These are phyloP conservation scores for Sphagnum magellanicum DNA, from an alignment of 228 moss, liverwort and hornwort genomes.

Conservation along the genomic window DNA sequence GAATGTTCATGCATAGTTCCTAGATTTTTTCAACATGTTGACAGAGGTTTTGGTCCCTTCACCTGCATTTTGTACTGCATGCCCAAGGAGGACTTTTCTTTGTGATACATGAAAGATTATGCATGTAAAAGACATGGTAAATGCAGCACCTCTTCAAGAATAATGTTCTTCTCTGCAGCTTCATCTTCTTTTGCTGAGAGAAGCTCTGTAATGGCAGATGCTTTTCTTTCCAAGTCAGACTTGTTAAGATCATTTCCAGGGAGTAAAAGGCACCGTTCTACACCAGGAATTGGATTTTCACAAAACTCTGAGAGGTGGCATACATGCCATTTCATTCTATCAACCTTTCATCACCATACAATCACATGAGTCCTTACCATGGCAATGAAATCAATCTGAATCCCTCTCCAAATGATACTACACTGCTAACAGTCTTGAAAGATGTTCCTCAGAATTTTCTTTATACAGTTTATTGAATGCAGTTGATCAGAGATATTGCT, in stretches of 20 bases:
- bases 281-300: constrained; percentile 53
- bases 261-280: constrained; percentile 54
- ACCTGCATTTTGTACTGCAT: no score
- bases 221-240: constrained; percentile 48
- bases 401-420: no score
- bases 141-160: constrained; percentile 61
- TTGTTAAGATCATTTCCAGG: constrained; percentile 35
- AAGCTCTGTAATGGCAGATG: constrained; percentile 56
- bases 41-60: no score
- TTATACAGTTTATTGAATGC: background rate
- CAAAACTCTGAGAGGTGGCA: constrained; percentile 56
- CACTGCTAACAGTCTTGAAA: background rate
- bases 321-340: constrained; percentile 15
- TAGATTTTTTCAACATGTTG: no score
- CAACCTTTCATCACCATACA: constrained; percentile 14
- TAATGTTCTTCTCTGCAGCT: constrained; percentile 52
- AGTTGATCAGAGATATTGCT: background rate
- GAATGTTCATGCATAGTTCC: background rate
- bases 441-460: background rate
- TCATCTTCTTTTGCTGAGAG: constrained; percentile 52
- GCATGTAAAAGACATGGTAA: background rate
- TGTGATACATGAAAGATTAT: no score
- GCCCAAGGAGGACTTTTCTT: no score
- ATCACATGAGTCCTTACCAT: no score
- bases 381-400: no score